phyloP scores from a whole-genome alignment of 495 filamentous ascomycete genomes.

The Trichoderma erinaceum region DNA sequence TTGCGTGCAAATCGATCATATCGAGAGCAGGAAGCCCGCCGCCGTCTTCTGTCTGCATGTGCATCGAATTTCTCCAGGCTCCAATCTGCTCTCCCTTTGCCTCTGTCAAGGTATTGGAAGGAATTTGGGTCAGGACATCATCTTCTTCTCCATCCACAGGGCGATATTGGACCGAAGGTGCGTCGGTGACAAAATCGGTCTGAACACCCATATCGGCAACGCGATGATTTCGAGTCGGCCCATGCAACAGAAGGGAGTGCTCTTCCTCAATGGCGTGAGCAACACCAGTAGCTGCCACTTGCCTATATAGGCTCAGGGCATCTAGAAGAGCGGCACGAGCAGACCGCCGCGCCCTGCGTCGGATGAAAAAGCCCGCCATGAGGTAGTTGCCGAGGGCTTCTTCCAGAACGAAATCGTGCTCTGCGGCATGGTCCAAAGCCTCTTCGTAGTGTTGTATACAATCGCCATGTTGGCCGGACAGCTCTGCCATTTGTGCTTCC shows the following conservation, averaged over 20 bases:
- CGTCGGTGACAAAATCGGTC: conserved; percentile 61
- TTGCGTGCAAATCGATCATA: conserved; percentile 82
- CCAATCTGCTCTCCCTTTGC: conserved; percentile 57
- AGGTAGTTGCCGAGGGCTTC: conserved; percentile 76
- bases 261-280: conserved; percentile 63
- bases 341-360: conserved; percentile 63
- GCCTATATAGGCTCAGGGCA: conserved; percentile 64
- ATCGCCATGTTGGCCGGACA: conserved; percentile 53
- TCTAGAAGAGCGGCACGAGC: conserved; percentile 68
- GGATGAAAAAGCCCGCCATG: conserved; percentile 66
- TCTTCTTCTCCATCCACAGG: conserved; percentile 49
- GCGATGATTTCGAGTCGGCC: conserved; percentile 52
- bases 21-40: conserved; percentile 55
- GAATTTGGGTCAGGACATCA: conserved; percentile 48
- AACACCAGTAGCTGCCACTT: conserved; percentile 69
- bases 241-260: conserved; percentile 65
- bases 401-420: conserved; percentile 71
- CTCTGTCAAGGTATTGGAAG: conserved; percentile 40
- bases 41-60: conserved; percentile 37
- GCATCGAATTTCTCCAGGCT: conserved; percentile 51
- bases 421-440: conserved; percentile 71
- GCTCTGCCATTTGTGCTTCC: conserved; percentile 65
- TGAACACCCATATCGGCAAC: conserved; percentile 67
- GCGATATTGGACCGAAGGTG: conserved; percentile 49
- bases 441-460: conserved; percentile 66